A percentile compares a stretch with the other conserved stretches of the same genome.
phyloP scores from a whole-genome alignment of 306 rosid species.

The Fagus sylvatica region DNA sequence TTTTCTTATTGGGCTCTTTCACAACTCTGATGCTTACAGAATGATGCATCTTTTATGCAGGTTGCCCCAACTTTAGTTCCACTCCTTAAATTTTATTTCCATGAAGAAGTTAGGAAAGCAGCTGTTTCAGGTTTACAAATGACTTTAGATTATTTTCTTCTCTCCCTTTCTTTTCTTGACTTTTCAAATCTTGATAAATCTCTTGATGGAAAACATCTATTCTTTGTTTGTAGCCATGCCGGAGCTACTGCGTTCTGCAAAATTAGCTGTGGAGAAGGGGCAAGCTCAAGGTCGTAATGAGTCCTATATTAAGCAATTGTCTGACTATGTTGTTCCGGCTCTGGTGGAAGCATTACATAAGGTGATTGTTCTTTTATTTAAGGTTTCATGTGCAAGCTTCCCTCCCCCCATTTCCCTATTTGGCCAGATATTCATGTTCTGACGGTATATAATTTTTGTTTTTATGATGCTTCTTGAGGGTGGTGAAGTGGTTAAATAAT shows the following conservation, averaged over 20 bases:
- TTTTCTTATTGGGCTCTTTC: neutral
- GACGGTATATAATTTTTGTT: neutral
- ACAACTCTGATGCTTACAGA: constrained; percentile 5
- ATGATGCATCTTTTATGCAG: constrained; percentile 37
- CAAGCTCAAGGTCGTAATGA: constrained; percentile 89
- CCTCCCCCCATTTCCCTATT: neutral
- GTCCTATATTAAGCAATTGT: constrained; percentile 77
- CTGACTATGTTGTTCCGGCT: constrained; percentile 87
- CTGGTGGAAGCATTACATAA: constrained; percentile 96
- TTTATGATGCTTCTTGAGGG: neutral
- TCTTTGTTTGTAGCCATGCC: constrained; percentile 76
- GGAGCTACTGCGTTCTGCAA: constrained; percentile 89
- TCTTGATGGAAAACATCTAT: constrained; percentile 22
- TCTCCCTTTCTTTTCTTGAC: constrained; percentile 1
- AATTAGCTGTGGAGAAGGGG: constrained; percentile 94
- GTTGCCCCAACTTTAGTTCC: constrained; percentile 96
- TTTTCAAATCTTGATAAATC: constrained; percentile 7
- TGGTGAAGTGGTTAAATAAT: constrained; percentile 22
- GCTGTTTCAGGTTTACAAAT: constrained; percentile 84
- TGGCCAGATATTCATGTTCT: neutral
- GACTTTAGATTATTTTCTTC: neutral
- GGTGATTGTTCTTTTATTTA: constrained; percentile 36
- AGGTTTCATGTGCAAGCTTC: neutral
- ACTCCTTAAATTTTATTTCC: constrained; percentile 93
- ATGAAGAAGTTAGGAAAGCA: constrained; percentile 98